Conservation (phyloP, 202 grass and related monocot genomes). For the Zizania palustris region DNA sequence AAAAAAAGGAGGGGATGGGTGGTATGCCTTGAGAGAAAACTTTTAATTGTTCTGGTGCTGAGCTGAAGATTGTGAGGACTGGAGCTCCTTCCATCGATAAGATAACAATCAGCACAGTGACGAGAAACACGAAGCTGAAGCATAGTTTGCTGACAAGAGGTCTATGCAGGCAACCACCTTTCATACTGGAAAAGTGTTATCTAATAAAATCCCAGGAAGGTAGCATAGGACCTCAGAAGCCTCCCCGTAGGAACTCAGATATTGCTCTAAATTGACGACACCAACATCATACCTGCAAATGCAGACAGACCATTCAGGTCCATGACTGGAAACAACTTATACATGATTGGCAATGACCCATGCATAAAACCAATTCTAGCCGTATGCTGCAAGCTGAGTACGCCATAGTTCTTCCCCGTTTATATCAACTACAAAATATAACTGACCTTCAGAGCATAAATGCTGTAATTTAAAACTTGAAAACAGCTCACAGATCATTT, state of each 20-base stretch:
- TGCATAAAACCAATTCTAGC: neutral
- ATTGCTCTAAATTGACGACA: neutral
- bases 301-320: neutral
- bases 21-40: conserved; percentile 44
- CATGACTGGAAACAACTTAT: neutral
- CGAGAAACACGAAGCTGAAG: conserved; percentile 41
- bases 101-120: conserved; percentile 32
- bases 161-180: conserved; percentile 37
- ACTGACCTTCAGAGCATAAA: neutral
- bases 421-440: neutral
- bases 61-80: conserved; percentile 41
- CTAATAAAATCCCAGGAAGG: neutral
- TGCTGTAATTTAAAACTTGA: too few relatives aligned
- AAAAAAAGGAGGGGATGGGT: neutral
- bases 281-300: neutral
- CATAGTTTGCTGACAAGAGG: conserved; percentile 49
- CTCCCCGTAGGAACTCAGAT: neutral
- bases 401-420: too few relatives aligned
- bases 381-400: neutral
- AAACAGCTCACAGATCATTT: neutral
- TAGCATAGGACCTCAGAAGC: conserved; percentile 38
- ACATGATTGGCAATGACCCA: neutral
- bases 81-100: conserved; percentile 45
- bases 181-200: conserved; percentile 39
- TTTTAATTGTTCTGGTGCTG: conserved; percentile 43